Conservation (phyloP, 306 rosid genomes). For the Argentina anserina region DNA sequence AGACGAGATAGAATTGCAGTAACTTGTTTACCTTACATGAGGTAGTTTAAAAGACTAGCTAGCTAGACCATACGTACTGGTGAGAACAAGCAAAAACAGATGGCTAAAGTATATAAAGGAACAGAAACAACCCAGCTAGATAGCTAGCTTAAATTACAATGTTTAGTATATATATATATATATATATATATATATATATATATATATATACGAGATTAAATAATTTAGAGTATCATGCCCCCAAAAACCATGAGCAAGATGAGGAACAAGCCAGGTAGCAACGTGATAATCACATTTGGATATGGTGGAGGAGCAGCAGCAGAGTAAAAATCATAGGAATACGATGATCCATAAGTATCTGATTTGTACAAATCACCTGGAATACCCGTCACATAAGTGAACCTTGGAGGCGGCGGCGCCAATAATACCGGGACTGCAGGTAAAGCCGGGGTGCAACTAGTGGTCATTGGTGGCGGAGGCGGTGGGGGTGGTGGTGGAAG, state of each 20-base stretch:
- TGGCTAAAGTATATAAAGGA: background rate
- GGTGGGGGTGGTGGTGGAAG: conserved; percentile 16
- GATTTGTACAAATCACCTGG: conserved; percentile 46
- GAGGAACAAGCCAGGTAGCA: background rate
- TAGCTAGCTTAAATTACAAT: background rate
- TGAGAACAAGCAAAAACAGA: background rate
- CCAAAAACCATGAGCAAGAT: background rate
- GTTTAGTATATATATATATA: background rate
- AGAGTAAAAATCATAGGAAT: conserved; percentile 12
- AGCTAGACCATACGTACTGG: background rate
- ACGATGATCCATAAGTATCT: conserved; percentile 5
- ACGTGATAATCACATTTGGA: background rate
- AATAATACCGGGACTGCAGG: background rate
- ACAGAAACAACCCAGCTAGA: background rate
- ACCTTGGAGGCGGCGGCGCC: conserved; percentile 73
- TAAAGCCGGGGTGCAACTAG: conserved; percentile 20
- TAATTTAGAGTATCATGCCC: background rate
- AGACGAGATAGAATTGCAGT: background rate
- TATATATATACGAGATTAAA: background rate
- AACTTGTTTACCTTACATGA: background rate
- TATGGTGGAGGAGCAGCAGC: background rate
- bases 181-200: background rate
- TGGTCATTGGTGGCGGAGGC: conserved; percentile 14
- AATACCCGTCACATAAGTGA: conserved; percentile 52
- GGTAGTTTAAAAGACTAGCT: background rate